Base-by-base conservation (phyloP, 2,329 filamentous ascomycete species). In the Diplocarpon rosae region DNA sequence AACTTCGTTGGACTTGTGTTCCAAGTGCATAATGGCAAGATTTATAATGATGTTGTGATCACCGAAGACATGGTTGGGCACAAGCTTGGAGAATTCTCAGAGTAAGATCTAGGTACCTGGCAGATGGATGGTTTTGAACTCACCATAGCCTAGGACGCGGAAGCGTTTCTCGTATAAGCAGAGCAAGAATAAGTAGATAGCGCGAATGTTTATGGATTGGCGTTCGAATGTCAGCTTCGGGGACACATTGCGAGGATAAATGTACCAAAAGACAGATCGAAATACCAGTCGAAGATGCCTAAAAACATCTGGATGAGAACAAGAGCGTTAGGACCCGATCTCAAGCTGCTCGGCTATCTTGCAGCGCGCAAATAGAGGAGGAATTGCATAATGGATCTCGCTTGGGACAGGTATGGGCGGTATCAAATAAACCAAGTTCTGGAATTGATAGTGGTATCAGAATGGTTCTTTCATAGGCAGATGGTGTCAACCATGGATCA, bases 31-130 rank as follows among this genome's bases (percentile, higher is more conserved):
- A 84, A 85, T 61, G 82, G 82, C 33, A 85, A 84, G 66, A 72
- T 66, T 12, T 85, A 85, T 58, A 63, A 76, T 40, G 80, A 85
- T 59, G 69, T 86, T 29, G 69, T 70, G 45, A 78, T 86, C 49
- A 85, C 81, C 1, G 82, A 85, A 61, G 78, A 85, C 58, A 86
- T 86, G 82, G 82, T 86, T 10, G 82, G 82, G 45, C 75, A 82
- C 59, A 86, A 85, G 61, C 64, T 86, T 53, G 82, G 82, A 54
- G 82, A 85, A 64, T 86, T 85, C 61, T 75, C 79, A 48, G 64
- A 73, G 80, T 85, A 72, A 58, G 80, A 13, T 14, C 13, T n/a
- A 24, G 11, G 10, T 31, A 7, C 12, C 3, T 30, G 13, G 3
- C 9, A 24, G 20, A 38, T 31, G 24, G 15, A 29, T 24, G 15